Evolutionary conservation across 108 stramenopile genomes (phyloP), one percentile per base, ranked within the genome.

Genomic region (Aurantiochytrium sp.): DNA sequence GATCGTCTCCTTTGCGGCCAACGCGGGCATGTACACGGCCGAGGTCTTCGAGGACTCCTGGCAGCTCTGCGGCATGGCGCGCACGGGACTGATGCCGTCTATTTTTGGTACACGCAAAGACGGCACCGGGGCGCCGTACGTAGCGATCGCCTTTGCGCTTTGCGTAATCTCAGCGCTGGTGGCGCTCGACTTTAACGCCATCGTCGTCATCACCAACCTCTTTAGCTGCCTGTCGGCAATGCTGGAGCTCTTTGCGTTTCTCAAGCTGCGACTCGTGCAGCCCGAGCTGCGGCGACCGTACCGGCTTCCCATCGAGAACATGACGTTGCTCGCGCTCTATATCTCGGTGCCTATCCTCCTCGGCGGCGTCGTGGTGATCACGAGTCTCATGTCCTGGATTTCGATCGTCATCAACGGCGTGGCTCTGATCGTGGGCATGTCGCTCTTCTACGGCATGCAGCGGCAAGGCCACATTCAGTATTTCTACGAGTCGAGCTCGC

Each of bases 21-120:
- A 81, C 22, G 42, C 69, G 45, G 69, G 69, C 42, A 81, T 81
- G 69, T 81, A 81, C 69, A 81, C 69, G 22, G 69, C 69, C 1
- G 69, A 81, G 22, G 69, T 81, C 24, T 81, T 81, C 27, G 69
- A 81, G 22, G 69, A 81, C 42, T 81, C 69, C 4, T 81, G 69
- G 69, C 69, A 81, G 27, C 42, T 81, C 6, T 81, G 69, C 27
- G 69, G 69, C 42, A 81, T 81, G 69, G 69, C 69, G 6, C 69
- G 69, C 24, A 45, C 69, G 37, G 69, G 69, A 8, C 69, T 81
- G 0, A 81, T 81, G 69, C 69, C 69, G 4, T 81, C 69, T 10
- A 81, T 81, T 37, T 81, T 81, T 45, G 69, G 41, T 8, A 22
- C 37, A 15, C 69, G 69, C 10, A n/a, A 81, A 27, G 32, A 59